A percentile compares a stretch with the other conserved stretches of the same genome.
Evolutionary conservation across 1,284 basidiomycete genomes (phyloP).

Genomic region (Ceratobasidium sp.): DNA sequence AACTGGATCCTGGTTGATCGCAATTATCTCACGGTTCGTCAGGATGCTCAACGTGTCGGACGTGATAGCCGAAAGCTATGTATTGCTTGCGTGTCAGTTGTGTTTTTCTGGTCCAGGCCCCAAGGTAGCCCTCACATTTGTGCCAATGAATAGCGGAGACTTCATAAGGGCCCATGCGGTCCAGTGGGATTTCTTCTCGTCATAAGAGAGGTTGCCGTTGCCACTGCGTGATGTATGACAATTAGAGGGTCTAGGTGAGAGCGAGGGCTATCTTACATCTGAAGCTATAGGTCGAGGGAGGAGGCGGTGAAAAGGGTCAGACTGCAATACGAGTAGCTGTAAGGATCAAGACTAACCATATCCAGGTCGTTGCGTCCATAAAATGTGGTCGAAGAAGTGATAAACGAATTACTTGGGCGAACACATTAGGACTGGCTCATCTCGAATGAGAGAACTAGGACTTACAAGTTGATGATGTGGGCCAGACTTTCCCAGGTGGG

Average conservation of each 20-base stretch:
- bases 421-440: constrained; percentile 10
- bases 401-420: constrained; percentile 60
- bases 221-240: constrained; percentile 58
- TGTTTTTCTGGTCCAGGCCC: background rate
- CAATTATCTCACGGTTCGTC: constrained; percentile 72
- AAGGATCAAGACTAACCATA: constrained; percentile 60
- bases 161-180: constrained; percentile 75
- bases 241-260: constrained; percentile 2
- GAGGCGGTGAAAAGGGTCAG: constrained; percentile 31
- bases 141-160: constrained; percentile 66
- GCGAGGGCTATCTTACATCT: constrained; percentile 61
- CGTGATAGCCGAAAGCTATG: constrained; percentile 65
- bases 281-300: constrained; percentile 59
- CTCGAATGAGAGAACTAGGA: constrained; percentile 5
- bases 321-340: background rate
- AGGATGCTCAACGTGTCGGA: constrained; percentile 67
- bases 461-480: constrained; percentile 62
- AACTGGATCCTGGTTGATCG: constrained; percentile 75
- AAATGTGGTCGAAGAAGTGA: constrained; percentile 68
- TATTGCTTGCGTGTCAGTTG: background rate
- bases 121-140: constrained; percentile 53
- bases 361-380: constrained; percentile 73
- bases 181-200: constrained; percentile 73
- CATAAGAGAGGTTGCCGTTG: constrained; percentile 67
- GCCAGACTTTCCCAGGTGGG: constrained; percentile 59